Evolutionary conservation across 805 yeast genomes (phyloP).

Genomic region (Saccharomycopsis javanensis): DNA sequence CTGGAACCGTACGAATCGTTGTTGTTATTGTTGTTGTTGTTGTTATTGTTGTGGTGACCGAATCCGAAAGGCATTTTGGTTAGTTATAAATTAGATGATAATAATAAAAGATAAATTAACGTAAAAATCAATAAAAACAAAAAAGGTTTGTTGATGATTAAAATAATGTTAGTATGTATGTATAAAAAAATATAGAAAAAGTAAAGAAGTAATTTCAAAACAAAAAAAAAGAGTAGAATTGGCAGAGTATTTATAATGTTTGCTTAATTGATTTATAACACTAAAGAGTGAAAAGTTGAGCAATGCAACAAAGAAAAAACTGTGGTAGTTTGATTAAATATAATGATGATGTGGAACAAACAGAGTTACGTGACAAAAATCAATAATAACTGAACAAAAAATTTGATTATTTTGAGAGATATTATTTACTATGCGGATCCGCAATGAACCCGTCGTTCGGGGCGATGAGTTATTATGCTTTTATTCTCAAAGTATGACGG

Average conservation of each 20-base stretch:
- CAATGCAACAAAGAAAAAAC: neutral
- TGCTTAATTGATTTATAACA: neutral
- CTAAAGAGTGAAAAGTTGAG: neutral
- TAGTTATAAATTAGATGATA: neutral
- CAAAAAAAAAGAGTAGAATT: neutral
- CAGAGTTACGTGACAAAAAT: neutral
- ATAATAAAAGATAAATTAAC: too few species aligned
- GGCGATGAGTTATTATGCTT: too few species aligned
- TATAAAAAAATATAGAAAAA: too few species aligned
- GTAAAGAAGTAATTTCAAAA: too few species aligned
- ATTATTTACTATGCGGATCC: too few species aligned
- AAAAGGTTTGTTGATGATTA: too few species aligned
- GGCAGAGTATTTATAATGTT: neutral
- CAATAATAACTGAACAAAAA: too few species aligned
- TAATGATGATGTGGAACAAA: neutral
- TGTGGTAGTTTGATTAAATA: neutral
- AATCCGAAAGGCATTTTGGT: conserved; percentile 15
- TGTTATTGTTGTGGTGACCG: conserved; percentile 25
- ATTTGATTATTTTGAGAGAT: too few species aligned
- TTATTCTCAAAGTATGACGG: too few species aligned
- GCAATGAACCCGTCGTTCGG: too few species aligned
- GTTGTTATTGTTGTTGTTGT: conserved; percentile 20
- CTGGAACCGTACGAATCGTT: conserved; percentile 21
- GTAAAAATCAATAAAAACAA: too few species aligned
- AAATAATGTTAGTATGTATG: too few species aligned